Conservation (phyloP, 106 monocot species). For the Ottelia alismoides region DNA sequence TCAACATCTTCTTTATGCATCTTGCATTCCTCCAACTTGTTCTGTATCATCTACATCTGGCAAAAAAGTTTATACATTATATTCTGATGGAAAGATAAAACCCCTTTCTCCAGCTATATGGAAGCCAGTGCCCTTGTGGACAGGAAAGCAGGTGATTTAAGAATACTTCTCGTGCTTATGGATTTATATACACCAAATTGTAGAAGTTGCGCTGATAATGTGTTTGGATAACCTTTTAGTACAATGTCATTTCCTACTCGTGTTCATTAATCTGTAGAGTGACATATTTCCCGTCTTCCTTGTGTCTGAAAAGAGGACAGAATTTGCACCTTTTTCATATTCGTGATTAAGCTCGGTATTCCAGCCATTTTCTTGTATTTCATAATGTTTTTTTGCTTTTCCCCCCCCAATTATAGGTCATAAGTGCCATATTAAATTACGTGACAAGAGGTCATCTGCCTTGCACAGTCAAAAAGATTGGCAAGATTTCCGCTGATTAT, state of each 20-base stretch:
- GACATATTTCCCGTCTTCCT: too few relatives aligned
- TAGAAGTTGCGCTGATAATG: too few relatives aligned
- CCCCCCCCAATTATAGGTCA: slow-evolving; percentile 69
- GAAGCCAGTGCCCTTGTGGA: slow-evolving; percentile 84
- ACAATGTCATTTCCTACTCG: too few relatives aligned
- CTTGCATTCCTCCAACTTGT: slow-evolving; percentile 31
- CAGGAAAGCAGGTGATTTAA: slow-evolving; percentile 78
- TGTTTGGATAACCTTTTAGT: too few relatives aligned
- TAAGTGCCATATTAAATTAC: slow-evolving; percentile 58
- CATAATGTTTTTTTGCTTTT: too few relatives aligned
- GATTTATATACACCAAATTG: too few relatives aligned
- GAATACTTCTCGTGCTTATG: background rate
- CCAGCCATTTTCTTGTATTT: too few relatives aligned
- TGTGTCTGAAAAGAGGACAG: too few relatives aligned
- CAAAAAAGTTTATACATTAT: slow-evolving; percentile 30
- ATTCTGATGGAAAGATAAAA: slow-evolving; percentile 32
- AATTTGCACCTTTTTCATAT: too few relatives aligned
- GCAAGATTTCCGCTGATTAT: slow-evolving; percentile 65
- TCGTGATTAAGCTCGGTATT: too few relatives aligned
- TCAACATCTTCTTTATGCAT: slow-evolving; percentile 68
- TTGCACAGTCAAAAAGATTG: slow-evolving; percentile 55
- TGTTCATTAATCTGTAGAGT: too few relatives aligned
- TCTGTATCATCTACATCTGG: slow-evolving; percentile 9
- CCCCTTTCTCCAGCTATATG: slow-evolving; percentile 62
- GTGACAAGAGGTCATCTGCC: slow-evolving; percentile 58